Percentiles rank a stretch among this genome's conserved stretches.
Evolutionary conservation across 768 basidiomycete genomes (phyloP).

Genomic region (Boletus edulis): DNA sequence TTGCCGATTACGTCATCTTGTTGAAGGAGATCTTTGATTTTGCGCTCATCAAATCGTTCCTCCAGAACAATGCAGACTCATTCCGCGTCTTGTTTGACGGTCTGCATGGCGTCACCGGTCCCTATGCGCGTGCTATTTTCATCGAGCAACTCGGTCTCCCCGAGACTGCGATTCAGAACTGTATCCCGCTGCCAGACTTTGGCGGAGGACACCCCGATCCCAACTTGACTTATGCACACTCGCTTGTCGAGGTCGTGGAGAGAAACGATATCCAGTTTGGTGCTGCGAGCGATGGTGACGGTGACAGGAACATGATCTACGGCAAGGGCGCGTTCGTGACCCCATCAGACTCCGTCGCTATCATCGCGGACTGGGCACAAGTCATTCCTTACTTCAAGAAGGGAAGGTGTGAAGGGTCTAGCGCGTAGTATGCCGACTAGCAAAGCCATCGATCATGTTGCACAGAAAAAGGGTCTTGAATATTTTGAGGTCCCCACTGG

Average conservation of each 20-base stretch:
- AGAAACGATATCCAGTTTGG: constrained; percentile 84
- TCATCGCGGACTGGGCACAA: constrained; percentile 97
- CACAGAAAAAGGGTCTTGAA: constrained; percentile 89
- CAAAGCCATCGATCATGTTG: constrained; percentile 95
- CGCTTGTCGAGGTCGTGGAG: constrained; percentile 92
- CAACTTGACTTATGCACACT: constrained; percentile 95
- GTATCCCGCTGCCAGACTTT: constrained; percentile 89
- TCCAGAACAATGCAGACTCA: constrained; percentile 60
- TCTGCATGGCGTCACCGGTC: constrained; percentile 94
- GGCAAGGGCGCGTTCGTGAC: constrained; percentile 98
- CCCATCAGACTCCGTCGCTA: constrained; percentile 95
- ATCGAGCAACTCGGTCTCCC: constrained; percentile 80
- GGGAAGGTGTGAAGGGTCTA: constrained; percentile 87
- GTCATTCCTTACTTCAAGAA: constrained; percentile 88
- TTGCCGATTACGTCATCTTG: constrained; percentile 81
- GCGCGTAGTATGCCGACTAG: constrained; percentile 98
- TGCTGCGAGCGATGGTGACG: constrained; percentile 96
- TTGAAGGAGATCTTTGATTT: constrained; percentile 95
- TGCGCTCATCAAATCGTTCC: constrained; percentile 84
- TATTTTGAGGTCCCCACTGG: constrained; percentile 97
- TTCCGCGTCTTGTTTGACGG: constrained; percentile 95
- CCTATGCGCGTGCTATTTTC: constrained; percentile 89
- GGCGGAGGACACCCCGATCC: constrained; percentile 98
- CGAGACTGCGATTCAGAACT: constrained; percentile 83
- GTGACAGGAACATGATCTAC: constrained; percentile 99